A percentile compares a stretch with the other conserved stretches of the same genome.
phyloP scores from a whole-genome alignment of 1,284 basidiomycete genomes.

The Exsudoporus floridanus region DNA sequence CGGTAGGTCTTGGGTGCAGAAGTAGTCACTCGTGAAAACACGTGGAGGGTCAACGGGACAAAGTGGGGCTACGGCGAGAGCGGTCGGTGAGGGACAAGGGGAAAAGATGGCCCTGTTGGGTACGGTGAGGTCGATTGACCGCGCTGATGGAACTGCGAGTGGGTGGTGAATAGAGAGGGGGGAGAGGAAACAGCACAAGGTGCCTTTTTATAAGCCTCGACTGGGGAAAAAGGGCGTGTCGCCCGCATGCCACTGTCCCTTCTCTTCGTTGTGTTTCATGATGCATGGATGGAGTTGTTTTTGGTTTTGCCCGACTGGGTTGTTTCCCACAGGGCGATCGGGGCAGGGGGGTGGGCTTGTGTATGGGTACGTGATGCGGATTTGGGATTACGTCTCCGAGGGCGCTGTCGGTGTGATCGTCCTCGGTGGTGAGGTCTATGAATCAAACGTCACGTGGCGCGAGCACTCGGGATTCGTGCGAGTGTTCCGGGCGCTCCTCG shows the following conservation, averaged over 20 bases:
- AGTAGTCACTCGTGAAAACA: background rate
- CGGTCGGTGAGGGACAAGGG: background rate
- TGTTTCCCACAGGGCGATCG: conserved; percentile 20
- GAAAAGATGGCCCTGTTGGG: background rate
- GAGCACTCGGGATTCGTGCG: background rate
- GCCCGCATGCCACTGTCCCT: background rate
- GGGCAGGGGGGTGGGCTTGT: conserved; percentile 12
- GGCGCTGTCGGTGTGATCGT: conserved; percentile 2
- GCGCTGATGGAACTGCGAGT: conserved; percentile 3
- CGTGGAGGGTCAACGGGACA: conserved; percentile 1
- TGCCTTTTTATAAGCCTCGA: conserved; percentile 18
- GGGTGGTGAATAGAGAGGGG: background rate
- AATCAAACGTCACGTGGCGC: background rate
- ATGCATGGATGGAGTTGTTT: background rate
- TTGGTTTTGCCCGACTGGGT: background rate
- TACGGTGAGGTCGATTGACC: background rate
- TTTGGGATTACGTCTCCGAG: conserved; percentile 24
- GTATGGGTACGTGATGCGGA: background rate
- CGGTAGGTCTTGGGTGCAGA: background rate
- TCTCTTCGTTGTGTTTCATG: conserved; percentile 4
- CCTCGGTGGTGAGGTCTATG: background rate
- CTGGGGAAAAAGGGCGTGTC: conserved; percentile 12
- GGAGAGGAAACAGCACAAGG: background rate
- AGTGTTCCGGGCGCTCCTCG: background rate
- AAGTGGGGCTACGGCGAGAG: background rate